phyloP scores from a whole-genome alignment of 768 basidiomycete species.

The Leccinum rimulosum region DNA sequence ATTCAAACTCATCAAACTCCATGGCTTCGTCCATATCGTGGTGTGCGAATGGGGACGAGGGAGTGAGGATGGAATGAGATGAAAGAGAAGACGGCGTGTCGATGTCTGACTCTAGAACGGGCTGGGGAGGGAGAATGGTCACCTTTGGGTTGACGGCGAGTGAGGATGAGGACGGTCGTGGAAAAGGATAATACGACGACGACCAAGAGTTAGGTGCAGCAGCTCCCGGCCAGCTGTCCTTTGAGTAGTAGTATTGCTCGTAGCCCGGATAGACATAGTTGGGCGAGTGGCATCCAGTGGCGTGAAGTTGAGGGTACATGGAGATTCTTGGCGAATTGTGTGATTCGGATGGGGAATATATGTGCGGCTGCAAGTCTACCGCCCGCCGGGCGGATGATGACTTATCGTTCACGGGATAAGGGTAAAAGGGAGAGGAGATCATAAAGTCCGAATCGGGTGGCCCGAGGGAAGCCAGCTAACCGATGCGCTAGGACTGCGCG shows the following conservation, averaged over 20 bases:
- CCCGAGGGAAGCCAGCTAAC: slow-evolving; percentile 16
- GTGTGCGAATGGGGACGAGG: slow-evolving; percentile 29
- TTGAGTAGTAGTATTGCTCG: slow-evolving; percentile 22
- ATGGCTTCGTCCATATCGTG: slow-evolving; percentile 14
- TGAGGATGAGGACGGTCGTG: slow-evolving; percentile 18
- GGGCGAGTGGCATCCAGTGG: slow-evolving; percentile 19
- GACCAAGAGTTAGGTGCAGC: slow-evolving; percentile 19
- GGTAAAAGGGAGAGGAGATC: slow-evolving; percentile 32
- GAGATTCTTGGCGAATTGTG: slow-evolving; percentile 15
- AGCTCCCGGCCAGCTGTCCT: slow-evolving; percentile 16
- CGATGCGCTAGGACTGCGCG: slow-evolving; percentile 15
- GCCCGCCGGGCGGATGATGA: slow-evolving; percentile 20
- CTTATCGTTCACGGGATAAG: slow-evolving; percentile 24
- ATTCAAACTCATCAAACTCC: slow-evolving; percentile 34
- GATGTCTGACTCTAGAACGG: slow-evolving; percentile 23
- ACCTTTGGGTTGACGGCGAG: slow-evolving; percentile 29
- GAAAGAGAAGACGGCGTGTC: slow-evolving; percentile 33
- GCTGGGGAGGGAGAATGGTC: slow-evolving; percentile 25
- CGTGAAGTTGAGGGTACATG: slow-evolving; percentile 30
- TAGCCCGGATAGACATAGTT: slow-evolving; percentile 22
- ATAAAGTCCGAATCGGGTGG: slow-evolving; percentile 27
- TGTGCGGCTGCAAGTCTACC: slow-evolving; percentile 25
- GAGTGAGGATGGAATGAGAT: slow-evolving; percentile 32
- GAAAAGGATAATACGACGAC: slow-evolving; percentile 11
- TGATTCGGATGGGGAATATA: slow-evolving; percentile 31